A percentile compares a stretch with the other conserved stretches of the same genome.
These are phyloP conservation scores for Senna tora DNA, from an alignment of 306 rosid species.

Conservation along the genomic window DNA sequence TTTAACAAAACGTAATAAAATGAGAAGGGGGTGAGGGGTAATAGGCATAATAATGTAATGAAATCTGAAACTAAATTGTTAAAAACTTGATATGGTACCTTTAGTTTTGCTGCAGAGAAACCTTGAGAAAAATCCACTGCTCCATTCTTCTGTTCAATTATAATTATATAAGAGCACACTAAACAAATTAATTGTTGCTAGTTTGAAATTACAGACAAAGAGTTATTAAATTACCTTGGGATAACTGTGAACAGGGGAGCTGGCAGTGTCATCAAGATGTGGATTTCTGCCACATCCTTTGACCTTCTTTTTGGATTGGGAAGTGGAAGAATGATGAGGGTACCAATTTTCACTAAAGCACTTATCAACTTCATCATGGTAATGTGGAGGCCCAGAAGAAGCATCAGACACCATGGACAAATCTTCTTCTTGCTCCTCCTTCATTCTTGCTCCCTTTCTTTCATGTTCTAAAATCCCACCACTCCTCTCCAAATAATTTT, in stretches of 20 bases:
- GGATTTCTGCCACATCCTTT: constrained; percentile 54
- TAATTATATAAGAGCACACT: constrained; percentile 28
- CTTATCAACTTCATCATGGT: constrained; percentile 47
- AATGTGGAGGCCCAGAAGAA: constrained; percentile 88
- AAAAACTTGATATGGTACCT: constrained; percentile 46
- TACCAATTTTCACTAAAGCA: constrained; percentile 46
- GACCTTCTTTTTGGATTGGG: constrained; percentile 44
- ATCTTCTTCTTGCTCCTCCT: constrained; percentile 59
- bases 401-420: constrained; percentile 94
- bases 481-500: constrained; percentile 38
- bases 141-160: constrained; percentile 55
- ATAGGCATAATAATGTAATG: not conserved
- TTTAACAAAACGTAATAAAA: constrained; percentile 22
- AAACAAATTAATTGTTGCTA: not conserved
- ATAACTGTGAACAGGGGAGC: constrained; percentile 60
- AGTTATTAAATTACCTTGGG: constrained; percentile 46
- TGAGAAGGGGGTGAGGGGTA: constrained; percentile 5
- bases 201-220: not conserved
- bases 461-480: constrained; percentile 30
- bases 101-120: constrained; percentile 64
- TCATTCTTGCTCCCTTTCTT: constrained; percentile 34
- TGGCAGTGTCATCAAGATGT: constrained; percentile 90
- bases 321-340: constrained; percentile 39
- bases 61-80: not conserved
- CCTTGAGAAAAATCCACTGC: constrained; percentile 59